Percentiles rank a stretch among this genome's conserved stretches.
phyloP scores from a whole-genome alignment of 306 rosid species.

The Senna tora region DNA sequence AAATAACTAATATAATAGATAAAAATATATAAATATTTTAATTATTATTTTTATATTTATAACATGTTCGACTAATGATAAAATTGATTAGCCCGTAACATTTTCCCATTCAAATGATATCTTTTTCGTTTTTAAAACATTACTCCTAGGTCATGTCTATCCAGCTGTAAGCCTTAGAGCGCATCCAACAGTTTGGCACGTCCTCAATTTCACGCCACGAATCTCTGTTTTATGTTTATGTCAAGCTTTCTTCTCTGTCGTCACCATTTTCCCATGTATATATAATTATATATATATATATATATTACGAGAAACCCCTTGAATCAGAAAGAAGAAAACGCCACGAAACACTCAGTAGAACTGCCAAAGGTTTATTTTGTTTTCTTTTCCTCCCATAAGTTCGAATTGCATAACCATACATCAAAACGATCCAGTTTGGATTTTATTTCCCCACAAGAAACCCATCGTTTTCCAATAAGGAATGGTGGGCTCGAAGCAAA shows the following conservation, averaged over 20 bases:
- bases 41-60: too few species aligned
- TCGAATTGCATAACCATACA: background rate
- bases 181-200: constrained; percentile 47
- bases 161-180: background rate
- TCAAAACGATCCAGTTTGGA: background rate
- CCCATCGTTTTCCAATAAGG: background rate
- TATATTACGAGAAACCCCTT: background rate
- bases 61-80: too few species aligned
- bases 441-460: background rate
- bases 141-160: background rate
- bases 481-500: constrained; percentile 52
- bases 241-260: background rate
- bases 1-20: too few species aligned
- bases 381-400: background rate
- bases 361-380: background rate
- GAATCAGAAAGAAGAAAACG: background rate
- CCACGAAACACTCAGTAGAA: background rate
- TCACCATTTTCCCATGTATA: constrained; percentile 20
- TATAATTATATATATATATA: too few species aligned
- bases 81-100: too few species aligned
- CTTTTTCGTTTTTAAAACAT: too few species aligned
- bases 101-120: too few species aligned
- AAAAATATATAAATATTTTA: too few species aligned
- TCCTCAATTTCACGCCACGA: constrained; percentile 66
- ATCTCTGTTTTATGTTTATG: constrained; percentile 30